phyloP scores from a whole-genome alignment of 2,329 filamentous ascomycete genomes.

The Hypoxylon sp. region DNA sequence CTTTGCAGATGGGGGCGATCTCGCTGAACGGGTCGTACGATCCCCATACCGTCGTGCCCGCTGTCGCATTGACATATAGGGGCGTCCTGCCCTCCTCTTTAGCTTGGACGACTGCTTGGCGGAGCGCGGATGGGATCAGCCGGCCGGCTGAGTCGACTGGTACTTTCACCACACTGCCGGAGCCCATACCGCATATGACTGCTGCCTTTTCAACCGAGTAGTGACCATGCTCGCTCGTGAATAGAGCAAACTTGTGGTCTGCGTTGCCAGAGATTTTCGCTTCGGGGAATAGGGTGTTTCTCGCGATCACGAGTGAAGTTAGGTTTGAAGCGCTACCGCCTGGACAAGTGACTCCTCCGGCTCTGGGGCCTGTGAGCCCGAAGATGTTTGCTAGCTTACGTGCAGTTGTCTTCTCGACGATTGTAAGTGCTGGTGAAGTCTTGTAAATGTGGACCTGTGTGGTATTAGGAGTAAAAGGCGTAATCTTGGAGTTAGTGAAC shows the following conservation, averaged over 20 bases:
- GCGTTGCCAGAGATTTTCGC: constrained; percentile 81
- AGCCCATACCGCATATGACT: constrained; percentile 88
- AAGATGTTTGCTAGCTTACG: constrained; percentile 80
- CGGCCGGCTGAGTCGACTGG: constrained; percentile 78
- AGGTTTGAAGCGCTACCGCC: constrained; percentile 79
- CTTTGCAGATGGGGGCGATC: constrained; percentile 77
- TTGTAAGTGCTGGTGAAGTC: constrained; percentile 87
- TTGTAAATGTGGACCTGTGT: constrained; percentile 86
- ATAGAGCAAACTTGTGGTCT: constrained; percentile 77
- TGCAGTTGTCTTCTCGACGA: constrained; percentile 88
- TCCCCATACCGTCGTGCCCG: constrained; percentile 92
- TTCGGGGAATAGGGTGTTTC: constrained; percentile 85
- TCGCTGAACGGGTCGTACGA: constrained; percentile 84
- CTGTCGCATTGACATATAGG: constrained; percentile 95
- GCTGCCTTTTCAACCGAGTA: constrained; percentile 96
- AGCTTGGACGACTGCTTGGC: constrained; percentile 71
- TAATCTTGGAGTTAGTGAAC: constrained; percentile 41
- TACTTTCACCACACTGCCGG: constrained; percentile 77
- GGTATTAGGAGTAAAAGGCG: constrained; percentile 44
- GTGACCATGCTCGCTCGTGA: constrained; percentile 91
- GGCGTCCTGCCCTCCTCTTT: constrained; percentile 79
- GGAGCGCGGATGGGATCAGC: constrained; percentile 77
- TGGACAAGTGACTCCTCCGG: constrained; percentile 71
- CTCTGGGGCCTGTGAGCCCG: constrained; percentile 75
- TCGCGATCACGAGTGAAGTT: constrained; percentile 78